These are phyloP conservation scores for Excoecaria cochinchinensis DNA, from an alignment of 345 rosid species.

Conservation along the genomic window DNA sequence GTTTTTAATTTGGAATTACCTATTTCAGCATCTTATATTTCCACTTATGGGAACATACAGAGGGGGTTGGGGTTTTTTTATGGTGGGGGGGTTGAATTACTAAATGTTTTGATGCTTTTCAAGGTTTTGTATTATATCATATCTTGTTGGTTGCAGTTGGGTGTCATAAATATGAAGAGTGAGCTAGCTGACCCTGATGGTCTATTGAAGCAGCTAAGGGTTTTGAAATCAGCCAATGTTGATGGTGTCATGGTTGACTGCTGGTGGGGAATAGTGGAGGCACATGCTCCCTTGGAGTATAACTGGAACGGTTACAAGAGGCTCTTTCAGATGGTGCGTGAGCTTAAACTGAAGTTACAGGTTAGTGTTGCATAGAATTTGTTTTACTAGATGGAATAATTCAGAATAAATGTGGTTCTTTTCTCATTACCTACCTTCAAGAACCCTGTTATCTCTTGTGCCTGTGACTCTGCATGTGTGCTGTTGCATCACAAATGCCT, in stretches of 20 bases:
- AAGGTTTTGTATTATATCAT: slow-evolving; percentile 7
- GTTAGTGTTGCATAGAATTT: slow-evolving; percentile 40
- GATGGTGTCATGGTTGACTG: slow-evolving; percentile 94
- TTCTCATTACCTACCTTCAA: background rate
- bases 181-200: slow-evolving; percentile 88
- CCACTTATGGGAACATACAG: background rate
- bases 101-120: slow-evolving; percentile 14
- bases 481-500: background rate
- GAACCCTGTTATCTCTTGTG: background rate
- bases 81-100: too few species aligned
- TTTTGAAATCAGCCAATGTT: slow-evolving; percentile 68
- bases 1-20: background rate
- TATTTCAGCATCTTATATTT: slow-evolving; percentile 11
- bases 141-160: slow-evolving; percentile 55
- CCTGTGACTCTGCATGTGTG: background rate
- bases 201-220: slow-evolving; percentile 70
- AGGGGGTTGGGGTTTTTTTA: too few species aligned
- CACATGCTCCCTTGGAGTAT: slow-evolving; percentile 80
- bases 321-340: slow-evolving; percentile 77
- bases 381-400: slow-evolving; percentile 1
- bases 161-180: slow-evolving; percentile 87
- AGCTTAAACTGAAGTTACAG: slow-evolving; percentile 85
- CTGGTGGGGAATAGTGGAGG: slow-evolving; percentile 99
- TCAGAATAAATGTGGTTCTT: background rate
- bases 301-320: slow-evolving; percentile 89